Base-by-base conservation (phyloP, 208 protist genomes). In the Strigomonas culicis region DNA sequence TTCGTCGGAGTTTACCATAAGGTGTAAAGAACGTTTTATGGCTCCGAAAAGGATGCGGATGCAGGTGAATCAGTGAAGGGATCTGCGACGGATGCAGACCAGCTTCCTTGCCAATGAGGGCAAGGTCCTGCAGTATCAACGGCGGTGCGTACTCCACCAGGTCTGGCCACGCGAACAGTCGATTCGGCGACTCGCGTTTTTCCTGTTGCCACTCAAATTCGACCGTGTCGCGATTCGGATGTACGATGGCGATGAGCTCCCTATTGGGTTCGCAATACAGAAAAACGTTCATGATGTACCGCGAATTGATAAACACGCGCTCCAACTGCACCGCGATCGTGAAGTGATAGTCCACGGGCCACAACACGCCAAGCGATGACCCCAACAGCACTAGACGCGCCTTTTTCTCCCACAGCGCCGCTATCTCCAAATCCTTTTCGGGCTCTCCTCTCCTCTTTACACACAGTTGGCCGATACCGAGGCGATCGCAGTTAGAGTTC, bases 211-310 rank as follows among this genome's bases (percentile, higher is more conserved):
- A 94, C 71, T 93, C 88, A 68, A 86, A 92, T 71, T 94, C 87
- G 22, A 96, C 66, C 8, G 80, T 90, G 60, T 96, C 90, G 15
- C 80, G 72, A 52, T 93, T 94, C 2, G 88, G 90, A 66, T 82
- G 70, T 30, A 96, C 88, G 7, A 96, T 80, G 19, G 84, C 90
- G 49, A 96, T 78, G 27, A 96, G 66, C 25, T 87, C 80, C 59
- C 90, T 80, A 34, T 74, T 64, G 1, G 83, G 73, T 25, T 85
- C 71, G 59, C 86, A 93, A 63, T 87, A 78, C 24, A 94, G 71
- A 66, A 96, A 96, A n/a, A 94, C 75, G 61, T 92, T 84, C 55
- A 83, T 89, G 34, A 94, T 80, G 66, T 88, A 94, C 43, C 88
- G 87, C 11, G 88, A 96, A 43, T 79, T 77, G 24, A 73, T 36